Evolutionary conservation across 2,329 filamentous ascomycete genomes (phyloP), one percentile per base, ranked within the genome.

Genomic region (Falciphora oryzae): DNA sequence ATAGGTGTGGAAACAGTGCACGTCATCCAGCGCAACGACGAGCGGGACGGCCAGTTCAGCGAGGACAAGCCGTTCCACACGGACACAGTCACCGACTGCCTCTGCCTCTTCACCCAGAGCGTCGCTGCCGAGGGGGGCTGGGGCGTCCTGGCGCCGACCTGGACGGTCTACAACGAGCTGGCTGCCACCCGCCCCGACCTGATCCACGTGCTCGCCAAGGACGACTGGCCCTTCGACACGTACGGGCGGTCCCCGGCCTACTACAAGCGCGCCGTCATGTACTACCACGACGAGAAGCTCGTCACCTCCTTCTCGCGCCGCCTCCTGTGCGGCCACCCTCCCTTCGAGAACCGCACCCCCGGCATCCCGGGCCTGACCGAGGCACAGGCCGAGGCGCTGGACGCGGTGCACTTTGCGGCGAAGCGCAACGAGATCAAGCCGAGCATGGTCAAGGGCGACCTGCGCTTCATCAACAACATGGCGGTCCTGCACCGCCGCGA

Each of bases 111-210:
- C 2, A 57, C 79, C 0, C 5, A 16, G 16, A 44, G 5, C 38
- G 38, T 18, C 38, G 38, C 38, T 14, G 38, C 38, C 16, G 75
- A 75, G 1, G 87, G 86, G 0, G 86, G 87, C 1, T 76, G 82
- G 65, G 87, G 85, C 68, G 81, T 81, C 65, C 72, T 89, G 13
- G 80, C 84, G 0, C 85, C 83, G 68, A 83, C 79, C 32, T 85
- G 82, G 80, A 76, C 76, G 2, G 81, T 91, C 29, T 91, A 91
- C 78, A 91, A 91, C 65, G 79, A 88, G 44, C 79, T 91, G 35
- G 86, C 87, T 1, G 77, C 79, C 16, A 84, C 80, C 53, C 81
- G 87, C 8, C 89, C 89, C 0, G 88, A 90, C 70, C 76, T 91
- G 32, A 82, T 91, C 66, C 80, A 84, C 7, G 85, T 83, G 1